Conservation (phyloP, 805 yeast species). For the Suhomyces sp. region DNA sequence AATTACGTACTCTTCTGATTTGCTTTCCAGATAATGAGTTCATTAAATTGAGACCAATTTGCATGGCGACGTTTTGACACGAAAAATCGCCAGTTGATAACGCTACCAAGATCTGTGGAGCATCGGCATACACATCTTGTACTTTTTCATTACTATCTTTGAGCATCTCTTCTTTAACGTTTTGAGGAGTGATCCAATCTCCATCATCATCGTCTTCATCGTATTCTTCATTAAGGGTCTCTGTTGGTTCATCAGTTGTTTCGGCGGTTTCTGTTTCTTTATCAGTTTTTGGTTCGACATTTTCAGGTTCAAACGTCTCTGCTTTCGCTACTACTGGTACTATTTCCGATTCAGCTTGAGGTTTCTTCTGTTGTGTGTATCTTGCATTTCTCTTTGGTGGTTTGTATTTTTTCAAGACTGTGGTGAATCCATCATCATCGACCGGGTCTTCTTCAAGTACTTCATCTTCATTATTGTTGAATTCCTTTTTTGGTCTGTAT, state of each 20-base stretch:
- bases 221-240: slow-evolving; percentile 43
- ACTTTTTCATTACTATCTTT: slow-evolving; percentile 66
- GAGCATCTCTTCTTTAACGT: slow-evolving; percentile 64
- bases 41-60: slow-evolving; percentile 83
- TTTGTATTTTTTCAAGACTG: slow-evolving; percentile 14
- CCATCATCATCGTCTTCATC: slow-evolving; percentile 82
- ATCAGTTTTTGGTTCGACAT: not conserved
- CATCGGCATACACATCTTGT: slow-evolving; percentile 31
- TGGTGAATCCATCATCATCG: slow-evolving; percentile 25
- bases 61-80: slow-evolving; percentile 91
- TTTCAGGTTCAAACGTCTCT: not conserved
- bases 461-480: slow-evolving; percentile 6
- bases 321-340: slow-evolving; percentile 5
- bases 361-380: slow-evolving; percentile 9
- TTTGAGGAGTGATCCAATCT: slow-evolving; percentile 92
- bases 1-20: slow-evolving; percentile 81
- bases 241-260: not conserved
- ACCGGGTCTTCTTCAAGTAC: slow-evolving; percentile 9
- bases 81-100: slow-evolving; percentile 96
- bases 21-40: slow-evolving; percentile 81
- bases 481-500: not conserved
- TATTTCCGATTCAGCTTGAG: too few species aligned
- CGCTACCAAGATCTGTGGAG: slow-evolving; percentile 64
- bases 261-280: not conserved
- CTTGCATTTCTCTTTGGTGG: slow-evolving; percentile 8